Conservation (phyloP, 192 early-diverging fungal genomes). For the Coemansia sp. region DNA sequence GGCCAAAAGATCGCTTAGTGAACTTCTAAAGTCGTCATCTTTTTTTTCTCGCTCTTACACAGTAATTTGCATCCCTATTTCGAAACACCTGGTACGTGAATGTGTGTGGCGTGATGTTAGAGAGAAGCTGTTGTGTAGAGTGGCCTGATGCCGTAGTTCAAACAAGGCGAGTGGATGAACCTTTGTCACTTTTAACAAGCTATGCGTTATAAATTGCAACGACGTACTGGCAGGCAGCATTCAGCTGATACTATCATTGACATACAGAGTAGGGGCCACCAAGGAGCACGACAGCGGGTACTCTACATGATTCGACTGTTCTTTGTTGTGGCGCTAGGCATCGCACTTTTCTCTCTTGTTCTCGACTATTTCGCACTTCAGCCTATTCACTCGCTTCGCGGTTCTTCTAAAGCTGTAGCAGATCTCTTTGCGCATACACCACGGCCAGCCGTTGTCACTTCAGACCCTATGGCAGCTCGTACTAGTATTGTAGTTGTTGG, state of each 20-base stretch:
- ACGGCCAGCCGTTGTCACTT: neutral
- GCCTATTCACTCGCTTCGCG: conserved; percentile 10
- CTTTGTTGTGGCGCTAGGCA: conserved; percentile 10
- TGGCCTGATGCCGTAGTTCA: neutral
- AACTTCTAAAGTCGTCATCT: neutral
- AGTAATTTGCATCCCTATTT: neutral
- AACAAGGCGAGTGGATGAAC: neutral
- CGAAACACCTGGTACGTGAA: neutral
- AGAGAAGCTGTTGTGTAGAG: neutral
- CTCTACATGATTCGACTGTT: conserved; percentile 1
- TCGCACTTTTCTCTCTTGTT: conserved; percentile 2
- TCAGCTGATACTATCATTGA: neutral
- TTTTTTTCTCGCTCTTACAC: neutral
- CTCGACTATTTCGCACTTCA: conserved; percentile 11
- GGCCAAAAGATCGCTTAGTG: neutral
- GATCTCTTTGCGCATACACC: conserved; percentile 1
- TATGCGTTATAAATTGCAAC: neutral
- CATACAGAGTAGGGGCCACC: neutral
- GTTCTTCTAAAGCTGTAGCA: neutral
- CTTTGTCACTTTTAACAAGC: neutral
- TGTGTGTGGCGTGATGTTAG: neutral
- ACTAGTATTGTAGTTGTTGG: conserved; percentile 38
- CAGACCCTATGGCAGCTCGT: conserved; percentile 19
- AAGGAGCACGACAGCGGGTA: neutral
- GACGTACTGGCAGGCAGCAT: neutral